Evolutionary conservation across 331 rosid species (phyloP).

Genomic region (Malus hybrid): DNA sequence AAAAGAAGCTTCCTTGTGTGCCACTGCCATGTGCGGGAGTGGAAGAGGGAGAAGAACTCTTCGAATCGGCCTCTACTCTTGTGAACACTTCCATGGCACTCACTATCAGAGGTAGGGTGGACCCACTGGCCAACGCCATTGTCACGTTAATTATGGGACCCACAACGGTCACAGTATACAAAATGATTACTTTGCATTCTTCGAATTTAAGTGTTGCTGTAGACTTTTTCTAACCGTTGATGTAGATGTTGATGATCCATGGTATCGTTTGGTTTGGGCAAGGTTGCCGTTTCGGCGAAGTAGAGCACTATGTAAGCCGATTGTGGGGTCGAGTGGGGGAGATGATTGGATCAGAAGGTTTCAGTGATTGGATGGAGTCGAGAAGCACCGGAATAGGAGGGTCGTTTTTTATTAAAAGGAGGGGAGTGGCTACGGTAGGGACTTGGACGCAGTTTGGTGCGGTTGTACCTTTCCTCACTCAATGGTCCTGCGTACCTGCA

Average conservation of each 20-base stretch:
- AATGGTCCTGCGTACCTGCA: background rate
- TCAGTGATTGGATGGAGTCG: conserved; percentile 7
- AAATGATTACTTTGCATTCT: background rate
- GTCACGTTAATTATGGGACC: conserved; percentile 6
- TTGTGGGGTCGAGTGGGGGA: background rate
- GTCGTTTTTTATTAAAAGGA: background rate
- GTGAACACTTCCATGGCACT: conserved; percentile 11
- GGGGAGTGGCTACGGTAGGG: background rate
- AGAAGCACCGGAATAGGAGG: conserved; percentile 2
- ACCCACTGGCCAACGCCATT: background rate
- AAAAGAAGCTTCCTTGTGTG: background rate
- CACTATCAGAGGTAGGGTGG: conserved; percentile 10
- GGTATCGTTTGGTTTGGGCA: background rate
- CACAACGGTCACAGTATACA: conserved; percentile 6
- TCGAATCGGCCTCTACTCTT: background rate
- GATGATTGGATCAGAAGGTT: conserved; percentile 11
- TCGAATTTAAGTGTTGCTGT: background rate
- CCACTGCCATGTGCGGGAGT: background rate
- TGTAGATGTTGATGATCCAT: conserved; percentile 10
- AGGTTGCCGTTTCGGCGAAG: background rate
- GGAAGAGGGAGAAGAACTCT: background rate
- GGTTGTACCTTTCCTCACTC: background rate
- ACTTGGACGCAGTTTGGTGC: conserved; percentile 9
- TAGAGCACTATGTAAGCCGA: conserved; percentile 23
- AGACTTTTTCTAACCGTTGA: conserved; percentile 1